phyloP scores from a whole-genome alignment of 495 filamentous ascomycete genomes.

The Cenococcum geophilum region DNA sequence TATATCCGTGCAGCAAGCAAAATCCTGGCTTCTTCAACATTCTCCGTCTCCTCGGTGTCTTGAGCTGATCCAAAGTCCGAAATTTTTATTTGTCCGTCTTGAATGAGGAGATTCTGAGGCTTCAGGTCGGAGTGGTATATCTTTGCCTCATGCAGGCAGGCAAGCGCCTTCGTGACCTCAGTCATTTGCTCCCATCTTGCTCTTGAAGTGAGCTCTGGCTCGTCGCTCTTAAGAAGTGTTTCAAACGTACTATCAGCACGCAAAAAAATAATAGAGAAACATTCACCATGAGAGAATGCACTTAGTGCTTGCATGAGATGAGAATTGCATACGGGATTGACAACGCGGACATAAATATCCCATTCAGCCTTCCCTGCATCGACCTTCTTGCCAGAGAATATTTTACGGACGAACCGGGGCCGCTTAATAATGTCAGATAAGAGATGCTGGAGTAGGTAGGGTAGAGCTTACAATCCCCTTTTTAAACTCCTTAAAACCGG shows the following conservation, averaged over 20 bases:
- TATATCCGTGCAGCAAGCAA: not conserved
- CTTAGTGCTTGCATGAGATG: not conserved
- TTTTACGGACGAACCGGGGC: not conserved
- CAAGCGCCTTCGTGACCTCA: not conserved
- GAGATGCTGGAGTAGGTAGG: not conserved
- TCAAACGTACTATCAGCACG: not conserved
- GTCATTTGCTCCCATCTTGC: not conserved
- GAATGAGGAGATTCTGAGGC: not conserved
- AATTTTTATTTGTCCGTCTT: not conserved
- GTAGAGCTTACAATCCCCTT: not conserved
- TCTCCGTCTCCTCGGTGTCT: too few species aligned
- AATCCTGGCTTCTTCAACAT: too few species aligned
- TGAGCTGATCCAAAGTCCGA: not conserved
- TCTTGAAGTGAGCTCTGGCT: not conserved
- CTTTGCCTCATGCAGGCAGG: not conserved
- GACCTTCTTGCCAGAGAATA: not conserved
- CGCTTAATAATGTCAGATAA: not conserved
- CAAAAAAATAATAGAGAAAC: slow-evolving; percentile 2
- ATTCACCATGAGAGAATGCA: not conserved
- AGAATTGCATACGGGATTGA: not conserved
- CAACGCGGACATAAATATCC: not conserved
- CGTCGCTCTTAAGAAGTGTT: not conserved
- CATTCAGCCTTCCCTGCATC: not conserved
- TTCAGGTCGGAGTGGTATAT: not conserved
- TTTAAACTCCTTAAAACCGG: not conserved